A percentile compares a stretch with the other conserved stretches of the same genome.
Conservation (phyloP, 2,329 filamentous ascomycete species). For the Cercospora beticola region DNA sequence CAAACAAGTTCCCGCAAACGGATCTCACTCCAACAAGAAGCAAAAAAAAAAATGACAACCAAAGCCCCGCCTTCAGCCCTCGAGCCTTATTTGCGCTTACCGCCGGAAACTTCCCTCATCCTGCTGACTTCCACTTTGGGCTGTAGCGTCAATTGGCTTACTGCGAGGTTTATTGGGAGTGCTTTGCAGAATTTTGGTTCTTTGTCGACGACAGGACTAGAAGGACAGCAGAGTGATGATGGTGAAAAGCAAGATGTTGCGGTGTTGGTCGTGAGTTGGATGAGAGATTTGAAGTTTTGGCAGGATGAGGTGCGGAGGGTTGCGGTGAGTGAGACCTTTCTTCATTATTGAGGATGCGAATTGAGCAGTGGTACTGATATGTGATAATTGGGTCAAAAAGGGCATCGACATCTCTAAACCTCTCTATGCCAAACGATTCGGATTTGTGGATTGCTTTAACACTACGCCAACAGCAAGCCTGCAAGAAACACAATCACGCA, state of each 20-base stretch:
- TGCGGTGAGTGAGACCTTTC: constrained; percentile 20
- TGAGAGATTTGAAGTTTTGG: constrained; percentile 79
- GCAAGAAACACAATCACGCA: not conserved
- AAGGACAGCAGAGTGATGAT: constrained; percentile 25
- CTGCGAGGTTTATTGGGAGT: constrained; percentile 52
- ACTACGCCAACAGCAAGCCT: not conserved
- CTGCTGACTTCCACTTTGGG: constrained; percentile 66
- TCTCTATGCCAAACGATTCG: constrained; percentile 59
- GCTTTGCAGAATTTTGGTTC: constrained; percentile 37
- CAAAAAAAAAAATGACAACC: constrained; percentile 10
- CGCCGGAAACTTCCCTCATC: constrained; percentile 59
- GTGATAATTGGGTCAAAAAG: constrained; percentile 40
- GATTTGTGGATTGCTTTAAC: constrained; percentile 72
- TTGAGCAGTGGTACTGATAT: too few species aligned
- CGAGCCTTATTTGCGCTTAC: constrained; percentile 62
- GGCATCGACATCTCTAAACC: constrained; percentile 69
- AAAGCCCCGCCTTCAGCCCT: constrained; percentile 58
- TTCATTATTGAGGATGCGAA: too few species aligned
- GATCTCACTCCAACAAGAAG: not conserved
- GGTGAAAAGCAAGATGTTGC: constrained; percentile 27
- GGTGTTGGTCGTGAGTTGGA: constrained; percentile 77
- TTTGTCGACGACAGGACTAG: not conserved
- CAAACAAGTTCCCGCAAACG: not conserved
- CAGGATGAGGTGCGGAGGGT: constrained; percentile 55
- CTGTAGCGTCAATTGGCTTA: constrained; percentile 56